Percentiles rank a stretch among this genome's conserved stretches.
phyloP scores from a whole-genome alignment of 2,329 filamentous ascomycete species.

The Daldinia sp. region DNA sequence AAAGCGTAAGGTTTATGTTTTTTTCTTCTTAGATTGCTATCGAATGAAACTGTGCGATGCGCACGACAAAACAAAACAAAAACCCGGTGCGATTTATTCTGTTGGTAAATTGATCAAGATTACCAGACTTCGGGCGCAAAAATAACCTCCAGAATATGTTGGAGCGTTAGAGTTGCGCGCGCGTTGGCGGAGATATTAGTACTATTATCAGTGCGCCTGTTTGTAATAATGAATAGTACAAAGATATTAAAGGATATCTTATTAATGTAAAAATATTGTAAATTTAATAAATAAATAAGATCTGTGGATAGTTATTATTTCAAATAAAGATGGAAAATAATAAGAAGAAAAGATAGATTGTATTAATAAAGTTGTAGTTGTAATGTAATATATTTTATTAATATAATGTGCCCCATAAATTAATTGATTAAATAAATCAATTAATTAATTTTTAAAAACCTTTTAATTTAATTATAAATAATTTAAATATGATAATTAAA shows the following conservation, averaged over 20 bases:
- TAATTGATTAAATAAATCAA: too few species aligned
- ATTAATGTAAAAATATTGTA: background rate
- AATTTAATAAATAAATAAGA: background rate
- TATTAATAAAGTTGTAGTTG: background rate
- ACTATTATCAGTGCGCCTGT: background rate
- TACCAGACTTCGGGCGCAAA: constrained; percentile 25
- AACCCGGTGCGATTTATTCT: constrained; percentile 4
- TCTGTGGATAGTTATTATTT: background rate
- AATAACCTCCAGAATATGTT: constrained; percentile 9
- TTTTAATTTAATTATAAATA: too few species aligned
- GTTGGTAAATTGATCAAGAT: constrained; percentile 29
- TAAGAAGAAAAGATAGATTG: background rate
- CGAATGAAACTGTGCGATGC: constrained; percentile 25
- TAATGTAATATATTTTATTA: too few species aligned
- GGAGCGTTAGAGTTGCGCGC: background rate
- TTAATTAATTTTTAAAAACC: too few species aligned
- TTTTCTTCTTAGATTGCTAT: constrained; percentile 10
- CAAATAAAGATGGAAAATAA: background rate
- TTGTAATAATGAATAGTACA: background rate
- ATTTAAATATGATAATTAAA: too few species aligned
- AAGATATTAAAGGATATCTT: background rate
- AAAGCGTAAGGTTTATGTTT: constrained; percentile 8
- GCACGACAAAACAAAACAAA: constrained; percentile 2
- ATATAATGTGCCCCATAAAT: too few species aligned
- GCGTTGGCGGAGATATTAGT: background rate